phyloP scores from a whole-genome alignment of 164 flowering plant genomes.

The Cinnamomum micranthum region DNA sequence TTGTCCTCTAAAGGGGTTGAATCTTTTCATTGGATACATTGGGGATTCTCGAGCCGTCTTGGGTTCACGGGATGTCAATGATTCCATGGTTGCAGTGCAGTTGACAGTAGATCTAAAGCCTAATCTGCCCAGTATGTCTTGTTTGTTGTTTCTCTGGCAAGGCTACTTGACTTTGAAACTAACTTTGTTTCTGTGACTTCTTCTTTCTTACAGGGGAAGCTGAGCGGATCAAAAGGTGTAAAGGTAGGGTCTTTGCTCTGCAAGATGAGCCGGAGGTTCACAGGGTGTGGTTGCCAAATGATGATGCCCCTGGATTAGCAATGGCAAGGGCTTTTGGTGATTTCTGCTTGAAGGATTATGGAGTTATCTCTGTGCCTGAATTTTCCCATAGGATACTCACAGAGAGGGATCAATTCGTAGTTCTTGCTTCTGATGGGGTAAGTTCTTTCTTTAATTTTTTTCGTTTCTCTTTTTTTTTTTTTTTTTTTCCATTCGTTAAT shows the following conservation, averaged over 20 bases:
- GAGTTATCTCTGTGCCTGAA: constrained; percentile 87
- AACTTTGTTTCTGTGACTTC: background rate
- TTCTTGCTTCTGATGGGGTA: constrained; percentile 98
- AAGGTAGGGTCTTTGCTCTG: constrained; percentile 90
- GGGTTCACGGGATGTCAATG: constrained; percentile 60
- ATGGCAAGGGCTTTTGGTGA: constrained; percentile 99
- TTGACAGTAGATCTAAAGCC: constrained; percentile 86
- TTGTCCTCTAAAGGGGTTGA: constrained; percentile 50
- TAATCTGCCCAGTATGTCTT: constrained; percentile 74
- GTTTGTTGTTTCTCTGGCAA: background rate
- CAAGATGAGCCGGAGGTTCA: constrained; percentile 94
- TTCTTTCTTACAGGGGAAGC: constrained; percentile 63
- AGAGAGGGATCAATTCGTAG: constrained; percentile 78
- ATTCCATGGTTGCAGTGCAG: constrained; percentile 65
- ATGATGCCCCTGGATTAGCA: constrained; percentile 85
- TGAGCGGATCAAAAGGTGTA: constrained; percentile 84
- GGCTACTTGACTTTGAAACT: background rate
- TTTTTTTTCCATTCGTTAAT: too few species aligned
- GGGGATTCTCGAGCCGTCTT: constrained; percentile 95
- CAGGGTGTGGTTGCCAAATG: constrained; percentile 83
- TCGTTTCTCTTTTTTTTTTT: background rate
- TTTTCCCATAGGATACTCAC: constrained; percentile 72
- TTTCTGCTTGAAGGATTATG: constrained; percentile 92
- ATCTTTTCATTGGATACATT: constrained; percentile 78
- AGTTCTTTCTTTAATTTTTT: constrained; percentile 2